phyloP scores from a whole-genome alignment of 2,329 filamentous ascomycete genomes.

The Aureobasidium namibiae region DNA sequence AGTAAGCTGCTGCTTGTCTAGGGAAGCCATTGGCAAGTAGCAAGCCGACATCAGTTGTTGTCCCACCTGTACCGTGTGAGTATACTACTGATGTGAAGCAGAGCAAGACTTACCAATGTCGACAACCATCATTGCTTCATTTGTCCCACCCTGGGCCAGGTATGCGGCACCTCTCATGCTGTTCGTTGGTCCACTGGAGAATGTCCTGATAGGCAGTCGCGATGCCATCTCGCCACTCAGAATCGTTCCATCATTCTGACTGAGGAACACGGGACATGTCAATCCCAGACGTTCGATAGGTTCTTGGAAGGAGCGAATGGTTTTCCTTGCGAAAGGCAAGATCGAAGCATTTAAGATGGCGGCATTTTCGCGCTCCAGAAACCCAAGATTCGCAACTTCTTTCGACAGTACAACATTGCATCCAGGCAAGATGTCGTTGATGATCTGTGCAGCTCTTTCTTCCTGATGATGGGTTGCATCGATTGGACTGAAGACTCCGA shows the following conservation, averaged over 20 bases:
- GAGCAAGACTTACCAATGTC: background rate
- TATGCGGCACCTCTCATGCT: conserved; percentile 11
- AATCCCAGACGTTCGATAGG: conserved; percentile 4
- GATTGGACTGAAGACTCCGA: conserved; percentile 12
- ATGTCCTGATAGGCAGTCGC: conserved; percentile 1
- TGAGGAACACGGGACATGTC: conserved; percentile 2
- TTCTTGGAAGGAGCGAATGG: conserved; percentile 7
- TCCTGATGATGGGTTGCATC: conserved; percentile 9
- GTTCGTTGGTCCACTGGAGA: conserved; percentile 10
- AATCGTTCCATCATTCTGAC: conserved; percentile 8
- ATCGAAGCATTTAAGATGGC: conserved; percentile 6
- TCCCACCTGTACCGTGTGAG: background rate
- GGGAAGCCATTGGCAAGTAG: conserved; percentile 56
- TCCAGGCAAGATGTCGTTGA: background rate
- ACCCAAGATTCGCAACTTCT: conserved; percentile 6
- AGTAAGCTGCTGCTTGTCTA: conserved; percentile 54
- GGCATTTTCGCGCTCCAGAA: conserved; percentile 6
- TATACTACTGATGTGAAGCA: background rate
- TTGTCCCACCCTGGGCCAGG: background rate
- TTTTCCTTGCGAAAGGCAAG: conserved; percentile 6
- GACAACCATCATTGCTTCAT: conserved; percentile 4
- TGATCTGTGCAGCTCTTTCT: conserved; percentile 5
- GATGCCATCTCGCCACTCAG: conserved; percentile 1
- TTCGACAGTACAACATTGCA: conserved; percentile 8
- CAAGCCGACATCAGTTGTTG: conserved; percentile 39